Evolutionary conservation across 1,284 basidiomycete genomes (phyloP).

Genomic region (Psilocybe mexicana): DNA sequence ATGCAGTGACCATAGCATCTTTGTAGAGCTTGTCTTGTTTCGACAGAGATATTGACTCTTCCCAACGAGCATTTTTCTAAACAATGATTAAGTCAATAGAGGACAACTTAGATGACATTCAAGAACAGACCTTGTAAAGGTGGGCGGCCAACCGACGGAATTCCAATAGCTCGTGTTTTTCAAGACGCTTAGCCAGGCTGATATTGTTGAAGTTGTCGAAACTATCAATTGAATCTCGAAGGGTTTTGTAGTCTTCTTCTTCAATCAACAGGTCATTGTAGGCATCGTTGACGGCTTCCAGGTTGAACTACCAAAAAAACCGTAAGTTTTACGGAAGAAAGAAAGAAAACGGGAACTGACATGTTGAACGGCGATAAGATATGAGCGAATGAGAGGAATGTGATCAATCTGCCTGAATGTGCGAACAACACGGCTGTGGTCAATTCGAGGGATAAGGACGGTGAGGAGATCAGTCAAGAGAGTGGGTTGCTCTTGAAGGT

Average conservation of each 20-base stretch:
- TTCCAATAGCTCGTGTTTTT: conserved; percentile 91
- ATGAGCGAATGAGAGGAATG: conserved; percentile 92
- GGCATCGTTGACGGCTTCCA: conserved; percentile 96
- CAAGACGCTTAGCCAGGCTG: conserved; percentile 82
- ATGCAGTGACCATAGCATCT: conserved; percentile 94
- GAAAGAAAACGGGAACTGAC: conserved; percentile 43
- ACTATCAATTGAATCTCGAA: conserved; percentile 94
- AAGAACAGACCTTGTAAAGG: conserved; percentile 78
- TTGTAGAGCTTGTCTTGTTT: conserved; percentile 97
- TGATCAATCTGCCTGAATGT: conserved; percentile 96
- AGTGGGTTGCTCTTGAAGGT: conserved; percentile 91
- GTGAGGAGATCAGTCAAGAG: conserved; percentile 93
- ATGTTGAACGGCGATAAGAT: conserved; percentile 96
- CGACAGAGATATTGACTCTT: conserved; percentile 91
- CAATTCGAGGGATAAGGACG: conserved; percentile 90
- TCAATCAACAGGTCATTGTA: conserved; percentile 97
- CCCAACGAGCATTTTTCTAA: conserved; percentile 92
- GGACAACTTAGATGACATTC: background rate
- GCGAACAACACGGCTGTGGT: conserved; percentile 92
- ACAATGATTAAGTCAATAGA: background rate
- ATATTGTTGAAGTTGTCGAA: conserved; percentile 98
- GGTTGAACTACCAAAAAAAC: conserved; percentile 67
- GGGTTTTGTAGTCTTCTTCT: conserved; percentile 97
- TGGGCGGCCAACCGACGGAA: conserved; percentile 95
- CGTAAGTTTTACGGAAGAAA: conserved; percentile 10